Percentiles rank a stretch among this genome's conserved stretches.
Evolutionary conservation across 208 protist genomes (phyloP).

Genomic region (Trypanosoma boissoni): DNA sequence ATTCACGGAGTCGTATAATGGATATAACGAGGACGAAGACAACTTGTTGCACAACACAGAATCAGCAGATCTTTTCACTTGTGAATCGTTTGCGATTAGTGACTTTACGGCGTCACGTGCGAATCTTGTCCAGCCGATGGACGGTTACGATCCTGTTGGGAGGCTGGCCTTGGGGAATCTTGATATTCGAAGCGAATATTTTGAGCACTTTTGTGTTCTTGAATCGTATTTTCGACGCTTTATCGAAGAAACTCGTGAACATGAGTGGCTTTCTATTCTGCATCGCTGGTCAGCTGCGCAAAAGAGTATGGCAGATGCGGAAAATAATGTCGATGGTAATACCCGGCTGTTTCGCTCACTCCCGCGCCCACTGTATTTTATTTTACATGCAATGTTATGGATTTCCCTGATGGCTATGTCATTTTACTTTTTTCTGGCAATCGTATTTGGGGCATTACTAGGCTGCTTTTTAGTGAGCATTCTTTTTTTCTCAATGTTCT

Average conservation of each 20-base stretch:
- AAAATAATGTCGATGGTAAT: conserved; percentile 23
- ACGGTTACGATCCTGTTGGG: too few relatives aligned
- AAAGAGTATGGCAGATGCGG: conserved; percentile 12
- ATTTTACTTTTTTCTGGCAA: conserved; percentile 56
- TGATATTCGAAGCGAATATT: conserved; percentile 44
- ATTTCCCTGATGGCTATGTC: conserved; percentile 55
- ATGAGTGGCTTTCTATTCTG: conserved; percentile 59
- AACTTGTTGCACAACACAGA: too few relatives aligned
- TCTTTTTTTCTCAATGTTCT: conserved; percentile 69
- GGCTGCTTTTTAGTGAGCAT: conserved; percentile 36
- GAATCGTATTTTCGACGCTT: conserved; percentile 60
- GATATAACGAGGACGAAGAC: too few relatives aligned
- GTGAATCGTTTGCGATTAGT: conserved; percentile 5
- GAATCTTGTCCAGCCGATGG: not conserved
- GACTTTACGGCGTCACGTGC: too few relatives aligned
- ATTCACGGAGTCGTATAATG: not conserved
- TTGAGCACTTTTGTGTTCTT: conserved; percentile 44
- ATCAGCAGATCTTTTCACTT: conserved; percentile 15
- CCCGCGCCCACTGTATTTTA: conserved; percentile 29
- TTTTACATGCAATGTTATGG: conserved; percentile 53
- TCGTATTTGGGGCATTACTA: conserved; percentile 45
- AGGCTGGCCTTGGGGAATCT: too few relatives aligned
- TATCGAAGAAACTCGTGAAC: conserved; percentile 46
- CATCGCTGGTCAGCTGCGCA: conserved; percentile 42
- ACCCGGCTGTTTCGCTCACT: conserved; percentile 28